Evolutionary conservation across 108 stramenopile species (phyloP).

Genomic region (Schizochytrium sp.): DNA sequence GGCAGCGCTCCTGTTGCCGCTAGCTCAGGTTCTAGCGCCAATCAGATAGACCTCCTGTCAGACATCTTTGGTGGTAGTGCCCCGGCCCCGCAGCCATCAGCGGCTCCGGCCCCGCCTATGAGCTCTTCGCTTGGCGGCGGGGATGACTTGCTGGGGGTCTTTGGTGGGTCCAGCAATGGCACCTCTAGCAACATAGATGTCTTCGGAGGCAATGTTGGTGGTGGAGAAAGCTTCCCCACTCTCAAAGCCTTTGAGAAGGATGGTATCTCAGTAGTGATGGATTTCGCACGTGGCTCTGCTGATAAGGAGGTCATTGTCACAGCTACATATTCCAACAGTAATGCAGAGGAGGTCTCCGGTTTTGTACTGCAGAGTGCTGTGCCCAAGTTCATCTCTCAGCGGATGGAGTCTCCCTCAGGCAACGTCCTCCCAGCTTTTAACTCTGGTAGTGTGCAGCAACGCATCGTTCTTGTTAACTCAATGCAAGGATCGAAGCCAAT

Average conservation of each 20-base stretch:
- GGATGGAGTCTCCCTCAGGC: conserved; percentile 92
- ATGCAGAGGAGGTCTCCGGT: conserved; percentile 82
- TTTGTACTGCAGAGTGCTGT: conserved; percentile 93
- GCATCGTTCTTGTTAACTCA: conserved; percentile 86
- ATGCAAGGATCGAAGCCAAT: conserved; percentile 92
- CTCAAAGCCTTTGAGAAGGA: conserved; percentile 63
- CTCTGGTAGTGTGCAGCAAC: conserved; percentile 87
- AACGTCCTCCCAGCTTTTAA: conserved; percentile 84
- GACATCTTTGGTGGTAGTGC: conserved; percentile 82
- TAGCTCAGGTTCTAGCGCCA: not conserved
- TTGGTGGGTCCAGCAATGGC: conserved; percentile 78
- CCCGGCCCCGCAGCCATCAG: conserved; percentile 56
- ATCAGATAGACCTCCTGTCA: conserved; percentile 85
- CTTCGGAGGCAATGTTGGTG: conserved; percentile 34
- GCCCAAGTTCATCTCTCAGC: conserved; percentile 94
- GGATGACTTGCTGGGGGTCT: conserved; percentile 84
- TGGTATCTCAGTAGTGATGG: conserved; percentile 64
- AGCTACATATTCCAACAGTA: conserved; percentile 87
- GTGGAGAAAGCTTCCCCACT: conserved; percentile 63
- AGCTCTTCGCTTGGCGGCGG: not conserved
- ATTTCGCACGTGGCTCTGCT: conserved; percentile 60
- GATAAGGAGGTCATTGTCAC: conserved; percentile 65
- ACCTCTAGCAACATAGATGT: conserved; percentile 64
- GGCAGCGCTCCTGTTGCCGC: conserved; percentile 68
- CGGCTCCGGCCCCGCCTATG: conserved; percentile 73